Evolutionary conservation across 1,284 basidiomycete genomes (phyloP).

Genomic region (Ceratobasidium sp.): DNA sequence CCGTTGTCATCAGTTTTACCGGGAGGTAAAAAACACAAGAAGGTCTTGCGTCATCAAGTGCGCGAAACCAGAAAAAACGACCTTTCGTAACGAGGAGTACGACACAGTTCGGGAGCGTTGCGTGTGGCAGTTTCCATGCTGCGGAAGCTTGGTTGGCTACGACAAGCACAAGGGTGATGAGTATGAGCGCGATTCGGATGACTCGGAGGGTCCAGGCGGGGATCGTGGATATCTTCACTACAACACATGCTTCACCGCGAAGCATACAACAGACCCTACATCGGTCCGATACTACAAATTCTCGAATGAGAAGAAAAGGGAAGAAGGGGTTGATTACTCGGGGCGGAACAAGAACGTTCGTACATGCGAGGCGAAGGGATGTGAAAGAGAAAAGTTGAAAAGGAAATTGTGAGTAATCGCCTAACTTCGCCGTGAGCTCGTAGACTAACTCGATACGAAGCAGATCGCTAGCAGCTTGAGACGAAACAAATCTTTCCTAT

Average conservation of each 20-base stretch:
- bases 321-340: background rate
- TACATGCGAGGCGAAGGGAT: background rate
- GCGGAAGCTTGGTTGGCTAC: background rate
- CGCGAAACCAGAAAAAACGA: background rate
- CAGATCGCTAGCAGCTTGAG: too few species aligned
- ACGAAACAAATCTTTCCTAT: too few species aligned
- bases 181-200: background rate
- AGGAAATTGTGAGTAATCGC: too few species aligned
- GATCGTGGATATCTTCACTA: too few species aligned
- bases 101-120: background rate
- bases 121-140: slow-evolving; percentile 8
- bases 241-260: background rate
- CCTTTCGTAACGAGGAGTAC: background rate
- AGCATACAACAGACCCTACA: background rate
- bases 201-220: background rate
- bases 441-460: too few species aligned
- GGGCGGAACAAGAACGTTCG: background rate
- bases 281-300: background rate
- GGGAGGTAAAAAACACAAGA: background rate
- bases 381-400: background rate
- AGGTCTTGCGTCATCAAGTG: background rate
- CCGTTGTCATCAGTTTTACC: background rate
- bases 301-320: background rate
- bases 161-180: background rate
- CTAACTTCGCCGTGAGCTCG: too few species aligned